Evolutionary conservation across 352 stramenopile genomes (phyloP).

Genomic region (Phytopythium cucurbitacearum): DNA sequence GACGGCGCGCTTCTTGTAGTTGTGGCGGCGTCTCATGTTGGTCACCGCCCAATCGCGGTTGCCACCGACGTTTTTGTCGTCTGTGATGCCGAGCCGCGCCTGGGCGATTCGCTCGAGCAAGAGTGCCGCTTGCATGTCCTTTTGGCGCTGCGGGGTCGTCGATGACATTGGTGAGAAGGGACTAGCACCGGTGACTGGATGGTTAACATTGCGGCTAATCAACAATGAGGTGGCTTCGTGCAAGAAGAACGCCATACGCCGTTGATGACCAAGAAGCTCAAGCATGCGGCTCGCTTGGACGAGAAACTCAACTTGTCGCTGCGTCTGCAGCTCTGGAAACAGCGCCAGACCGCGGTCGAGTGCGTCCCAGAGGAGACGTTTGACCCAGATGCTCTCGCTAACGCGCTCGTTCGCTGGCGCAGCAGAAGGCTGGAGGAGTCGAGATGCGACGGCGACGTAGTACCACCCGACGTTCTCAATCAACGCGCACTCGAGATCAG

Average conservation of each 20-base stretch:
- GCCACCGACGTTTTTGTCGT: slow-evolving; percentile 1
- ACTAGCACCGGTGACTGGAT: slow-evolving; percentile 1
- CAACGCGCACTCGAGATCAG: slow-evolving; percentile 65
- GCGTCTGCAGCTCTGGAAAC: slow-evolving; percentile 39
- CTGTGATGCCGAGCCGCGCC: slow-evolving; percentile 39
- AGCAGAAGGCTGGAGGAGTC: slow-evolving; percentile 5
- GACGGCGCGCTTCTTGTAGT: slow-evolving; percentile 12
- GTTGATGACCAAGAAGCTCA: slow-evolving; percentile 50
- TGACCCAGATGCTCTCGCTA: slow-evolving; percentile 60
- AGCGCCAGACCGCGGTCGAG: slow-evolving; percentile 53
- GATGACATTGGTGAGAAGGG: slow-evolving; percentile 3
- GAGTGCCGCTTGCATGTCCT: slow-evolving; percentile 58
- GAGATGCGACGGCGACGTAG: slow-evolving; percentile 42
- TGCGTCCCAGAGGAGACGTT: slow-evolving; percentile 64
- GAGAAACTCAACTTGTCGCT: slow-evolving; percentile 65
- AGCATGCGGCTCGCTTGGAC: slow-evolving; percentile 63
- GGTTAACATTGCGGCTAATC: slow-evolving; percentile 21
- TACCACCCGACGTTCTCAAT: slow-evolving; percentile 73
- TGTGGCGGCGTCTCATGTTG: slow-evolving; percentile 21
- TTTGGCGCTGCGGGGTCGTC: slow-evolving; percentile 15
- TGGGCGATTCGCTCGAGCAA: slow-evolving; percentile 51
- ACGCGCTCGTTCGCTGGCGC: slow-evolving; percentile 28
- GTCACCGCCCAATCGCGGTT: slow-evolving; percentile 42
- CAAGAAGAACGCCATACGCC: slow-evolving; percentile 65
- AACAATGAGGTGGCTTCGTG: slow-evolving; percentile 62